Evolutionary conservation across 331 rosid genomes (phyloP).

Genomic region (Rhamnella rubrinervis): DNA sequence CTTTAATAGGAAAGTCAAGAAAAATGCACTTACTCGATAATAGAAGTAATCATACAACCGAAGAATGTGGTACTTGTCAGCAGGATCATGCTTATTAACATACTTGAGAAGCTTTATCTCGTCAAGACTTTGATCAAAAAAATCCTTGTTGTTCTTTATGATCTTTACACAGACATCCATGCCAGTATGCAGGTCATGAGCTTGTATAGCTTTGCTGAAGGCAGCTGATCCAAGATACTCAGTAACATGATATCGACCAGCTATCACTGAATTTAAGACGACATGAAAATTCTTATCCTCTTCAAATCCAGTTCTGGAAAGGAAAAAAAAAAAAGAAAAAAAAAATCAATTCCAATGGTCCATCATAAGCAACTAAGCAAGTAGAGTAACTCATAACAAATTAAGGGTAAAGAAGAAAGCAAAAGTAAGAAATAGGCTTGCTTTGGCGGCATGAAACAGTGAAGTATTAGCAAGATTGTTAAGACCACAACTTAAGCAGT

Average conservation of each 20-base stretch:
- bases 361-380: slow-evolving; percentile 6
- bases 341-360: slow-evolving; percentile 39
- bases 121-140: slow-evolving; percentile 98
- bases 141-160: slow-evolving; percentile 99
- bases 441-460: slow-evolving; percentile 15
- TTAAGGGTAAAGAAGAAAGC: slow-evolving; percentile 3
- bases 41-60: slow-evolving; percentile 96
- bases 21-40: slow-evolving; percentile 71
- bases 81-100: slow-evolving; percentile 96
- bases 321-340: slow-evolving; percentile 38
- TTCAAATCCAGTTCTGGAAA: slow-evolving; percentile 95
- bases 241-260: slow-evolving; percentile 98
- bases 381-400: not conserved
- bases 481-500: not conserved
- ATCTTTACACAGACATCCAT: slow-evolving; percentile 98
- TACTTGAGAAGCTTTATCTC: slow-evolving; percentile 99
- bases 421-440: not conserved
- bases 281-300: slow-evolving; percentile 99
- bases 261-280: slow-evolving; percentile 86
- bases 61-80: slow-evolving; percentile 89
- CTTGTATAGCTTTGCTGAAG: slow-evolving; percentile 98
- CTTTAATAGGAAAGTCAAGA: slow-evolving; percentile 1
- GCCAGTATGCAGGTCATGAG: slow-evolving; percentile 95
- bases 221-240: slow-evolving; percentile 99
- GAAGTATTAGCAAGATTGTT: not conserved